These are phyloP conservation scores for Aeschynomene evenia DNA, from an alignment of 306 rosid species.

Conservation along the genomic window DNA sequence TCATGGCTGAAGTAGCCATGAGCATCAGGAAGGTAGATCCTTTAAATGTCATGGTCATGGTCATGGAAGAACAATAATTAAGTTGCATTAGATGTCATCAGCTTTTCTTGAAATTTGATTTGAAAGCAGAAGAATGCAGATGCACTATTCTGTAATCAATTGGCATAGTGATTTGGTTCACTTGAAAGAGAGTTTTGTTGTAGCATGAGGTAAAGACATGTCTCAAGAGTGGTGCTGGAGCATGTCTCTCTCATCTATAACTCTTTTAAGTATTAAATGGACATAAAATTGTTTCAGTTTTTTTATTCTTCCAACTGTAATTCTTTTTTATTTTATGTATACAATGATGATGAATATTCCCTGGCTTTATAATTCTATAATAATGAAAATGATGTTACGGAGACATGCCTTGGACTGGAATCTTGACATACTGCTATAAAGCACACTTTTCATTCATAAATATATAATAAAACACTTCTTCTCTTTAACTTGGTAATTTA, in stretches of 20 bases:
- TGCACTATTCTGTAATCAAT: constrained; percentile 17
- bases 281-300: background rate
- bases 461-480: background rate
- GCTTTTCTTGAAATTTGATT: constrained; percentile 21
- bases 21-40: constrained; percentile 80
- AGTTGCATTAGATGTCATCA: constrained; percentile 9
- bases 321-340: background rate
- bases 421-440: background rate
- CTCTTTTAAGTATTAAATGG: background rate
- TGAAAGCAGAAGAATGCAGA: constrained; percentile 14
- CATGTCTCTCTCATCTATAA: background rate
- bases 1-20: constrained; percentile 91
- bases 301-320: background rate
- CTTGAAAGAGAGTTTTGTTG: constrained; percentile 22
- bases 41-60: constrained; percentile 23
- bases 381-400: constrained; percentile 15
- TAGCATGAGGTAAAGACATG: no score
- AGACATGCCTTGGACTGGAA: constrained; percentile 6
- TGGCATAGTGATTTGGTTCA: background rate
- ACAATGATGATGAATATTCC: background rate
- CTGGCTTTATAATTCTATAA: constrained; percentile 11
- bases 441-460: background rate
- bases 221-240: background rate
- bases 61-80: constrained; percentile 7
- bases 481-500: background rate